phyloP scores from a whole-genome alignment of 169 alveolate species.

The Plasmodium vivax region DNA sequence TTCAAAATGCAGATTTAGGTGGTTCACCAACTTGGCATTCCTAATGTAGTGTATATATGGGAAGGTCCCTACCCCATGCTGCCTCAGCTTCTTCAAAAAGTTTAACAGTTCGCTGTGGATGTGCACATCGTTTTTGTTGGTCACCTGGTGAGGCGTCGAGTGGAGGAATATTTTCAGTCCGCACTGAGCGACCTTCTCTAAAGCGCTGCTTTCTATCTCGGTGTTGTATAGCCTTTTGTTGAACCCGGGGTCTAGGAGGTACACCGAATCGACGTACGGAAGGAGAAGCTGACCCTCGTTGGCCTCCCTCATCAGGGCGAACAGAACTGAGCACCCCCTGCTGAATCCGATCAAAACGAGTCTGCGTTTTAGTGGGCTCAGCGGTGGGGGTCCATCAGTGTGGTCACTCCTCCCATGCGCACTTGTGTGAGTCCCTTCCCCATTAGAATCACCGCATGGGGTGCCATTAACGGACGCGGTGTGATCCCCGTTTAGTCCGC shows the following conservation, averaged over 20 bases:
- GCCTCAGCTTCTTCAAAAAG: constrained; percentile 20
- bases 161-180: constrained; percentile 42
- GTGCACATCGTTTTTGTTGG: background rate
- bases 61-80: background rate
- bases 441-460: background rate
- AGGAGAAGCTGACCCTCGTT: constrained; percentile 10
- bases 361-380: background rate
- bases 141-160: constrained; percentile 47
- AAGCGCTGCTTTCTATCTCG: constrained; percentile 14
- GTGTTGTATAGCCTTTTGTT: constrained; percentile 21
- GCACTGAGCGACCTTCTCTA: constrained; percentile 12
- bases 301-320: constrained; percentile 32
- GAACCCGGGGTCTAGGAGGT: constrained; percentile 58
- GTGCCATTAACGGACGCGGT: background rate
- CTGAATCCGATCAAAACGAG: constrained; percentile 61
- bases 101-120: constrained; percentile 28
- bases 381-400: background rate
- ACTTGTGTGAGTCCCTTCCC: background rate
- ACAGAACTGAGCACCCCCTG: constrained; percentile 61
- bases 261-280: constrained; percentile 13
- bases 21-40: background rate
- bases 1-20: constrained; percentile 53
- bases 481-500: no score
- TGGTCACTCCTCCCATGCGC: background rate
- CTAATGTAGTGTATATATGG: constrained; percentile 38